These are phyloP conservation scores for Chaetomium olivaceum DNA, from an alignment of 2,329 filamentous ascomycete species.

Conservation along the genomic window DNA sequence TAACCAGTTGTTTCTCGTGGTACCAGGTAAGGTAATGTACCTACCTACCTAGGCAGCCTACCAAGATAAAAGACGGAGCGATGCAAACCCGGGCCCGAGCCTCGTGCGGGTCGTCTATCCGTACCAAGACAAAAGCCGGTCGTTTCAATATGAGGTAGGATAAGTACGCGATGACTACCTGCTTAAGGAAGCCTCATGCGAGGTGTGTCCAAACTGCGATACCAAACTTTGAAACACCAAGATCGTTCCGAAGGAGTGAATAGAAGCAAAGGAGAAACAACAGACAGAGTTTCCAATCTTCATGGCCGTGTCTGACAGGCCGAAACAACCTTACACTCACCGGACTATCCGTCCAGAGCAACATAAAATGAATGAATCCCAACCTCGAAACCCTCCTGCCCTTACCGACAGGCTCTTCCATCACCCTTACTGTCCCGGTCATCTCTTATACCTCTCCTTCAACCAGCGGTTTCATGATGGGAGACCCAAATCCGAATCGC, in stretches of 20 bases:
- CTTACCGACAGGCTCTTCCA: background rate
- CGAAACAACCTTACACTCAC: background rate
- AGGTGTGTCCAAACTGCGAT: background rate
- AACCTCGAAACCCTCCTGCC: background rate
- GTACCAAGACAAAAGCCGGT: background rate
- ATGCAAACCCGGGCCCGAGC: too few species aligned
- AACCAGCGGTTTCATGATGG: background rate
- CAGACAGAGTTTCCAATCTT: background rate
- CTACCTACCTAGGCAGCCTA: too few species aligned
- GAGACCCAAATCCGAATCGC: conserved; percentile 21
- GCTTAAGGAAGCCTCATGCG: background rate
- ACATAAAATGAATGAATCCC: background rate
- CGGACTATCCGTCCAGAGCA: background rate
- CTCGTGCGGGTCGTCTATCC: too few species aligned
- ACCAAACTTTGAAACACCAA: background rate
- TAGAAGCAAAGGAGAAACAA: background rate
- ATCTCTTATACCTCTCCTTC: background rate
- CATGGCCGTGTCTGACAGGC: background rate
- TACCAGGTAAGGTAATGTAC: too few species aligned
- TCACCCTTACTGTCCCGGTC: background rate
- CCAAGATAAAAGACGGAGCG: too few species aligned
- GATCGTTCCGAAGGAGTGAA: background rate
- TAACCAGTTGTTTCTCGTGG: too few species aligned
- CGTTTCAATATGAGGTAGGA: background rate
- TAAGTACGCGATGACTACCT: background rate